These are phyloP conservation scores for Vaccinium darrowii DNA, from an alignment of 148 eudicot species.

Conservation along the genomic window DNA sequence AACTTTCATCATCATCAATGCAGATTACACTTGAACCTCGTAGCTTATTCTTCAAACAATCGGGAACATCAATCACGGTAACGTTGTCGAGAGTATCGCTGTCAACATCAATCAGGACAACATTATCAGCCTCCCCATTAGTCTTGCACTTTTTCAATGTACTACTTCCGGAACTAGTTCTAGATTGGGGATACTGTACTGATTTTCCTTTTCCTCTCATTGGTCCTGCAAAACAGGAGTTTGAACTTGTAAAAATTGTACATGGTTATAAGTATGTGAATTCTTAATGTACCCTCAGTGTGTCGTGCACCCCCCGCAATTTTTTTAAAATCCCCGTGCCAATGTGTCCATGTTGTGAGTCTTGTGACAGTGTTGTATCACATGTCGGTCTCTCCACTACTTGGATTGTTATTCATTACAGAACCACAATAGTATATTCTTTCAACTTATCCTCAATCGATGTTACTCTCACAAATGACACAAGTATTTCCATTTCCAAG, in stretches of 20 bases:
- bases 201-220: constrained; percentile 48
- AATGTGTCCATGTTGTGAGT: no score
- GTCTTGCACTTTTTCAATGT: constrained; percentile 46
- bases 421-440: no score
- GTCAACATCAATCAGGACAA: constrained; percentile 79
- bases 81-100: constrained; percentile 46
- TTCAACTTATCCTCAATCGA: no score
- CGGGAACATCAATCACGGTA: constrained; percentile 62
- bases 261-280: neutral
- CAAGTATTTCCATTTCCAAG: no score
- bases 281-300: no score
- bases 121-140: constrained; percentile 40
- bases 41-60: constrained; percentile 38
- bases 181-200: constrained; percentile 32
- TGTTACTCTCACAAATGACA: no score
- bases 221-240: constrained; percentile 23
- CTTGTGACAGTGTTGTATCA: no score
- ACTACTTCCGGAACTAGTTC: constrained; percentile 31
- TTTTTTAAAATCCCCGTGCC: no score
- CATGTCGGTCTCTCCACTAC: no score
- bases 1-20: constrained; percentile 38
- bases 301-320: no score
- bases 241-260: neutral
- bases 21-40: constrained; percentile 43
- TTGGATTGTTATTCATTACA: no score